These are phyloP conservation scores for Pleurozium schreberi DNA, from an alignment of 225 moss, liverwort and hornwort genomes.

Conservation along the genomic window DNA sequence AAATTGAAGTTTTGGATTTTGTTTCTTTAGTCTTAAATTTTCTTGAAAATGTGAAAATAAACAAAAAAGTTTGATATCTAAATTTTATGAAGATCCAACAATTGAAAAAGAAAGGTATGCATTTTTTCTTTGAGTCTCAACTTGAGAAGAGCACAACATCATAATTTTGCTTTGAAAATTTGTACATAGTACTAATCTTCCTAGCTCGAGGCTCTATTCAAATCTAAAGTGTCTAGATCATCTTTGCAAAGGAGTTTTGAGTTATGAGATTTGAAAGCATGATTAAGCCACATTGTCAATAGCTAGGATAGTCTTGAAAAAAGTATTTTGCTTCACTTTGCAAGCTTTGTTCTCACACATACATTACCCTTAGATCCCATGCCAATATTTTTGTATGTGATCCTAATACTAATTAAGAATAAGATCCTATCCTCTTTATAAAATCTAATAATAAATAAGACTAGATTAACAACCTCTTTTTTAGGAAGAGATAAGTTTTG, in stretches of 20 bases:
- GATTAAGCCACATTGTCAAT: not conserved
- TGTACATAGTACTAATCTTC: not conserved
- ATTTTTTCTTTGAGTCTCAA: not conserved
- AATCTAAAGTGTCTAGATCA: not conserved
- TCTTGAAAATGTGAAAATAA: not conserved
- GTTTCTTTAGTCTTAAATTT: not conserved
- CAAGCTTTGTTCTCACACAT: not conserved
- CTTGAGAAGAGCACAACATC: rapidly evolving
- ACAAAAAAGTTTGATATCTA: not conserved
- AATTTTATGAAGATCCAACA: rapidly evolving
- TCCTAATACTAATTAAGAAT: not conserved
- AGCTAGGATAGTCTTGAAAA: rapidly evolving
- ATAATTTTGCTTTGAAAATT: not conserved
- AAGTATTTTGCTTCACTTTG: not conserved
- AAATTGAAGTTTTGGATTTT: not conserved
- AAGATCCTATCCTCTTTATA: not conserved
- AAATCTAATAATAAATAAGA: not conserved
- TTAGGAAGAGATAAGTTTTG: not conserved
- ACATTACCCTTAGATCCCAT: not conserved
- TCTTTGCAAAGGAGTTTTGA: not conserved
- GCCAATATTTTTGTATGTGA: not conserved
- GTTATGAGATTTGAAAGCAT: not conserved
- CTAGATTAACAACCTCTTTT: not conserved
- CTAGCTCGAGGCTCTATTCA: not conserved
- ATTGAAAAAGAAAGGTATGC: not conserved